Evolutionary conservation across 306 rosid genomes (phyloP).

Genomic region (Aeschynomene evenia): DNA sequence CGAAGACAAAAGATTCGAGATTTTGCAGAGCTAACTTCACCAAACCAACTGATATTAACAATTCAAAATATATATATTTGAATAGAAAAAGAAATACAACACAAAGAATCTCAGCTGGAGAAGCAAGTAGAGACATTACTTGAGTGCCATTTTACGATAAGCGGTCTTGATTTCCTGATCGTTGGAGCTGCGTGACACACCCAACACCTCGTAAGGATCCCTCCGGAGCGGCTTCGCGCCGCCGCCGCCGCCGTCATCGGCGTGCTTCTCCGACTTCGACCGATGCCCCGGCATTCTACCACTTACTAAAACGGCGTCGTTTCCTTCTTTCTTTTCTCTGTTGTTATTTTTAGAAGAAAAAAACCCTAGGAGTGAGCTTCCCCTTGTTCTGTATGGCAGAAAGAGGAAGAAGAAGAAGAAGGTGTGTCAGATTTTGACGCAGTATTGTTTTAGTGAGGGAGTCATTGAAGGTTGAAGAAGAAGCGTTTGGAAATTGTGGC

Average conservation of each 20-base stretch:
- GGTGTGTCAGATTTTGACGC: neutral
- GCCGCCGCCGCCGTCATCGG: neutral
- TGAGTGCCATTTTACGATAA: constrained; percentile 93
- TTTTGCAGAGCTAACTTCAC: neutral
- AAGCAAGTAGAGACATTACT: constrained; percentile 51
- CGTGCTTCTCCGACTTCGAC: constrained; percentile 78
- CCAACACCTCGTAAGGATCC: constrained; percentile 96
- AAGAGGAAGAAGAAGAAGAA: neutral
- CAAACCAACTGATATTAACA: neutral
- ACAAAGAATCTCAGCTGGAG: neutral
- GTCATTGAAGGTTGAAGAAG: neutral
- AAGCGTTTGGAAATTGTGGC: constrained; percentile 31
- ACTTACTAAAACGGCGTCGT: constrained; percentile 27
- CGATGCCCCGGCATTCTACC: constrained; percentile 67
- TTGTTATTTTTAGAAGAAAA: neutral
- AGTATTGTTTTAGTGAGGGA: constrained; percentile 14
- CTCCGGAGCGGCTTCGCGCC: constrained; percentile 68
- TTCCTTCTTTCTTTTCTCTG: neutral
- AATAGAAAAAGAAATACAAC: neutral
- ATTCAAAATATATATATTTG: neutral
- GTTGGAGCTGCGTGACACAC: constrained; percentile 72
- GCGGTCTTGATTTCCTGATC: constrained; percentile 98
- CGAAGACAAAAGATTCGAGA: neutral
- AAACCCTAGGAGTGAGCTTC: constrained; percentile 53
- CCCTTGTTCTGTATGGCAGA: neutral